Conservation (phyloP, 1,139 yeast genomes). For the Nematodospora anomalae region DNA sequence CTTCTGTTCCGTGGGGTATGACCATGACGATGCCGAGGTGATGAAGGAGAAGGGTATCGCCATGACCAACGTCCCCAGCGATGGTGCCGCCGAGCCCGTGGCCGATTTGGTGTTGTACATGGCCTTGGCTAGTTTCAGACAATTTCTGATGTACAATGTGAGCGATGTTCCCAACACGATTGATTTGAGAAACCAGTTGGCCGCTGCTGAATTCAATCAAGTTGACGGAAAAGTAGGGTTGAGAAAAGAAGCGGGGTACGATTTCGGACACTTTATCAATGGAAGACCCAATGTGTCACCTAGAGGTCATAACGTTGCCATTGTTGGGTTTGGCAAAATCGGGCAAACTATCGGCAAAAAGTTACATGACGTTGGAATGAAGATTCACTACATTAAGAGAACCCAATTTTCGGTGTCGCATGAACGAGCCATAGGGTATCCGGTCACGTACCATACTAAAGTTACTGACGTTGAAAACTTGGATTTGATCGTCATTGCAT, state of each 20-base stretch:
- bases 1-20: constrained; percentile 73
- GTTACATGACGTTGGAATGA: constrained; percentile 62
- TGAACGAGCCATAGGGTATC: constrained; percentile 41
- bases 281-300: constrained; percentile 47
- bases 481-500: constrained; percentile 65
- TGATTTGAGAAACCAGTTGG: constrained; percentile 13
- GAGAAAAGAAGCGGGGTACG: constrained; percentile 27
- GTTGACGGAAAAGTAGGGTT: constrained; percentile 10
- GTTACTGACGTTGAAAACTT: constrained; percentile 36
- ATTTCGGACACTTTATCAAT: constrained; percentile 49
- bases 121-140: constrained; percentile 61
- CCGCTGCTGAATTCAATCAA: constrained; percentile 12
- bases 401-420: constrained; percentile 39
- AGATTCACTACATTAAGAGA: constrained; percentile 62
- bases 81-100: constrained; percentile 67
- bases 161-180: constrained; percentile 11
- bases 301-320: constrained; percentile 57
- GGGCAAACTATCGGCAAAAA: constrained; percentile 66
- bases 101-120: constrained; percentile 70
- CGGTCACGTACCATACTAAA: constrained; percentile 41
- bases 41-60: constrained; percentile 43
- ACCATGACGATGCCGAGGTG: constrained; percentile 51
- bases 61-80: constrained; percentile 66
- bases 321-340: constrained; percentile 78
- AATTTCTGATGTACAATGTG: constrained; percentile 45